phyloP scores from a whole-genome alignment of 2,329 filamentous ascomycete genomes.

The Helotiales sp. region DNA sequence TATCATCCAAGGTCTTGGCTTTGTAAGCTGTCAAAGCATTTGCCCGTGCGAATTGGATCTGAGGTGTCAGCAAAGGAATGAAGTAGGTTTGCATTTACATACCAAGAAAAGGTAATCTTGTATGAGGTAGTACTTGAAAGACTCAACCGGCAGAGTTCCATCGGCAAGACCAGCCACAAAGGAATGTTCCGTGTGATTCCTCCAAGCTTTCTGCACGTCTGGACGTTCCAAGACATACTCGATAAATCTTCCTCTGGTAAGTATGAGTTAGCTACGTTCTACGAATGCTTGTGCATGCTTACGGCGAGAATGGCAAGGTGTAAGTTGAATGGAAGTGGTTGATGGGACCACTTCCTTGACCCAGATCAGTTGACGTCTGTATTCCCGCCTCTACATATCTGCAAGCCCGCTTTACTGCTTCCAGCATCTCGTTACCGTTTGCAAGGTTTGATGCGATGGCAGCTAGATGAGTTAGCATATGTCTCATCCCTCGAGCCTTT shows the following conservation, averaged over 20 bases:
- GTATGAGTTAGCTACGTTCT: not conserved
- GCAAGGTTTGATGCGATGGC: constrained; percentile 75
- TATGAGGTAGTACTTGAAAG: constrained; percentile 85
- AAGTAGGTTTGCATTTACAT: constrained; percentile 26
- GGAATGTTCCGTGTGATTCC: constrained; percentile 73
- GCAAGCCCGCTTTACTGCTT: constrained; percentile 67
- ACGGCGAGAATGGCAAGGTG: constrained; percentile 65
- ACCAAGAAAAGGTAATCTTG: constrained; percentile 93
- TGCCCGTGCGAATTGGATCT: constrained; percentile 85
- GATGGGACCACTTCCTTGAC: constrained; percentile 69
- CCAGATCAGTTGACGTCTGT: constrained; percentile 43
- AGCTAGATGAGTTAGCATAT: constrained; percentile 41
- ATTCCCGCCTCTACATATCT: constrained; percentile 74
- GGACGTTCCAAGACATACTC: constrained; percentile 77
- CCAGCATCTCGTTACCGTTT: constrained; percentile 53
- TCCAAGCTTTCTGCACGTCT: constrained; percentile 75
- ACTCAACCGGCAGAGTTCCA: constrained; percentile 70
- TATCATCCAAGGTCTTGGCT: constrained; percentile 69
- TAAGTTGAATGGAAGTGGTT: constrained; percentile 78
- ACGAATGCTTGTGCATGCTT: constrained; percentile 12
- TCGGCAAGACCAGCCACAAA: constrained; percentile 78
- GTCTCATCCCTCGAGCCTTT: not conserved
- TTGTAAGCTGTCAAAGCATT: constrained; percentile 88
- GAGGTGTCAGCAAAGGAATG: not conserved
- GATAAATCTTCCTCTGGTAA: constrained; percentile 69